Conservation (phyloP, 495 filamentous ascomycete genomes). For the Chaetomium tenue region DNA sequence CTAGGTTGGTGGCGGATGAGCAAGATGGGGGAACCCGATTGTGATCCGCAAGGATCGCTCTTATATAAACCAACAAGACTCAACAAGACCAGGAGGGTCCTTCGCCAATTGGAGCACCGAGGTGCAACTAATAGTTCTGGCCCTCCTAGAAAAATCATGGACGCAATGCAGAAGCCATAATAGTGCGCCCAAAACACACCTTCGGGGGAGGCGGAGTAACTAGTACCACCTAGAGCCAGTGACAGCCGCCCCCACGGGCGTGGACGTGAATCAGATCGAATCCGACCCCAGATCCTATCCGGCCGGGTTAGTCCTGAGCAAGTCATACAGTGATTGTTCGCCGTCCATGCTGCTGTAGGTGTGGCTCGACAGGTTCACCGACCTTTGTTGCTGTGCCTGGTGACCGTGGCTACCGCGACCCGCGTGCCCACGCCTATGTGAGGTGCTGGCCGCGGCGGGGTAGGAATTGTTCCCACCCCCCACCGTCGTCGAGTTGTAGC, state of each 20-base stretch:
- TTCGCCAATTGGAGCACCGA: not conserved
- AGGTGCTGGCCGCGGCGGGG: slow-evolving; percentile 3
- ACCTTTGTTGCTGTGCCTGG: slow-evolving; percentile 28
- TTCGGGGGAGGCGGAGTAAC: not conserved
- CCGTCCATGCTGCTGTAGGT: slow-evolving; percentile 36
- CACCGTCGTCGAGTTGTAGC: slow-evolving; percentile 24
- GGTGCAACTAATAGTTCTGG: not conserved
- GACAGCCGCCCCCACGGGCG: not conserved
- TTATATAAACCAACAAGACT: not conserved
- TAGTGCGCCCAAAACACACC: not conserved
- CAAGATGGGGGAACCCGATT: not conserved
- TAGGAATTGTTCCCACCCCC: slow-evolving; percentile 22
- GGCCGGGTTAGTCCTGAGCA: slow-evolving; percentile 24
- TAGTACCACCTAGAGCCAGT: not conserved
- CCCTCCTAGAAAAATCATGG: not conserved
- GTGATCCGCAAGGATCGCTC: not conserved
- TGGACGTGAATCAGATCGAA: not conserved
- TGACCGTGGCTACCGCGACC: slow-evolving; percentile 18
- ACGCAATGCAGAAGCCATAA: not conserved
- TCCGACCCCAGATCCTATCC: slow-evolving; percentile 8
- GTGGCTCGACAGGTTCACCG: slow-evolving; percentile 36
- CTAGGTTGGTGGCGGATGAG: not conserved
- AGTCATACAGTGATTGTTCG: slow-evolving; percentile 31
- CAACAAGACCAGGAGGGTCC: not conserved
- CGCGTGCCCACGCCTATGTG: not conserved